Evolutionary conservation across 495 filamentous ascomycete species (phyloP).

Genomic region (Aspergillus haitiensis): DNA sequence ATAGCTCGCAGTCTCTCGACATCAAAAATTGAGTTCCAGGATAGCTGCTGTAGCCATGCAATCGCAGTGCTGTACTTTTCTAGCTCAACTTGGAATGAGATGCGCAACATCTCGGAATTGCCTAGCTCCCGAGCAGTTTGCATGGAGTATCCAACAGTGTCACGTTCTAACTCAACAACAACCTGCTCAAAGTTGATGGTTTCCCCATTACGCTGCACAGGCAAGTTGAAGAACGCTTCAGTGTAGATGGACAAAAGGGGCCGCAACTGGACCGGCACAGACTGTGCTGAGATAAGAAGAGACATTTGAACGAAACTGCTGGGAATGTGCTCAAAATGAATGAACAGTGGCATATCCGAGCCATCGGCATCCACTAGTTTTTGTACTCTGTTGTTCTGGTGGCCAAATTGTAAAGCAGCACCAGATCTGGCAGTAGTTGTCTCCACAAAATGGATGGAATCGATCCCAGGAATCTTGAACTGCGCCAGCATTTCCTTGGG

Average conservation of each 20-base stretch:
- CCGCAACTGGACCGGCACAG: constrained; percentile 69
- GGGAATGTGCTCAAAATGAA: constrained; percentile 94
- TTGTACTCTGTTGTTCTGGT: constrained; percentile 68
- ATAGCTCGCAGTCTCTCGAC: constrained; percentile 74
- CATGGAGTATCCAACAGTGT: constrained; percentile 81
- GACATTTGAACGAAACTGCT: constrained; percentile 86
- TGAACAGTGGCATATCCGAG: constrained; percentile 69
- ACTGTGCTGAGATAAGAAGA: constrained; percentile 72
- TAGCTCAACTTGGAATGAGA: constrained; percentile 81
- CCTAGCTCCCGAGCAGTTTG: constrained; percentile 63
- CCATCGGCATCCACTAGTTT: constrained; percentile 70
- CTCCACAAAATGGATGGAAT: constrained; percentile 91
- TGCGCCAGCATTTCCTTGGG: constrained; percentile 72
- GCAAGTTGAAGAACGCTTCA: constrained; percentile 92
- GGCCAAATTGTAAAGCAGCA: constrained; percentile 67
- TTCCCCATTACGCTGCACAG: constrained; percentile 74
- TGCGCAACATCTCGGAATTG: constrained; percentile 75
- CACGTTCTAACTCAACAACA: constrained; percentile 82
- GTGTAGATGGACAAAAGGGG: constrained; percentile 82
- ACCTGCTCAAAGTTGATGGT: constrained; percentile 87
- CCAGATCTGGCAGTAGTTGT: constrained; percentile 86
- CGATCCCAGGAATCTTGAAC: constrained; percentile 77
- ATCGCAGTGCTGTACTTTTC: constrained; percentile 84
- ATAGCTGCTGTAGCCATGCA: constrained; percentile 80
- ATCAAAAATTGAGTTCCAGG: constrained; percentile 88